Evolutionary conservation across 495 filamentous ascomycete species (phyloP).

Genomic region (Viridothelium virens): DNA sequence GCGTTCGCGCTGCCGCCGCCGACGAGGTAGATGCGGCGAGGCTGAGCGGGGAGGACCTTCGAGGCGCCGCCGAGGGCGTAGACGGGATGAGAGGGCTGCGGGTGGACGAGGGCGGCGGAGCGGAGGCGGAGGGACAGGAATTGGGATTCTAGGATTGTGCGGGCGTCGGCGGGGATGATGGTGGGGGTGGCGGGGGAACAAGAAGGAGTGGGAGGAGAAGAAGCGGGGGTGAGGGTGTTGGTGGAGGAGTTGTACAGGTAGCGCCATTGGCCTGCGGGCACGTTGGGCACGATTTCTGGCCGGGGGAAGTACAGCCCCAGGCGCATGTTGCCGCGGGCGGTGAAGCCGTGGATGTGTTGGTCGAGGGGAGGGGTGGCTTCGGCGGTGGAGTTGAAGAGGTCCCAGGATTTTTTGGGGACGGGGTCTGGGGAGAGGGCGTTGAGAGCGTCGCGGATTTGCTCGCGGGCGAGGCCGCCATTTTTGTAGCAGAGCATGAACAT

Average conservation of each 20-base stretch:
- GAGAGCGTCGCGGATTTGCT: constrained; percentile 70
- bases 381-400: constrained; percentile 63
- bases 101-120: constrained; percentile 59
- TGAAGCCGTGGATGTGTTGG: constrained; percentile 35
- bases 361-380: constrained; percentile 59
- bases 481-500: constrained; percentile 99
- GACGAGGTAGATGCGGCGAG: constrained; percentile 83
- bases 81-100: constrained; percentile 35
- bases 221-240: constrained; percentile 13
- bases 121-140: constrained; percentile 82
- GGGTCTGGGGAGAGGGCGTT: constrained; percentile 33
- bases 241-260: constrained; percentile 53
- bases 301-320: constrained; percentile 89
- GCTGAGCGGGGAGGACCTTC: no score
- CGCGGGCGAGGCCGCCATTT: constrained; percentile 88
- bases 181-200: constrained; percentile 34
- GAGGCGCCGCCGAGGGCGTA: constrained; percentile 52
- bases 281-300: constrained; percentile 91
- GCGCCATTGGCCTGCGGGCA: constrained; percentile 73
- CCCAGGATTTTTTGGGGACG: constrained; percentile 55
- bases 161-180: constrained; percentile 58
- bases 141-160: constrained; percentile 89
- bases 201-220: constrained; percentile 53
- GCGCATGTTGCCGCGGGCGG: constrained; percentile 53
- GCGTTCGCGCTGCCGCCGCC: constrained; percentile 83